Conservation (phyloP, 164 flowering plant genomes). For the Nymphaea colorata region DNA sequence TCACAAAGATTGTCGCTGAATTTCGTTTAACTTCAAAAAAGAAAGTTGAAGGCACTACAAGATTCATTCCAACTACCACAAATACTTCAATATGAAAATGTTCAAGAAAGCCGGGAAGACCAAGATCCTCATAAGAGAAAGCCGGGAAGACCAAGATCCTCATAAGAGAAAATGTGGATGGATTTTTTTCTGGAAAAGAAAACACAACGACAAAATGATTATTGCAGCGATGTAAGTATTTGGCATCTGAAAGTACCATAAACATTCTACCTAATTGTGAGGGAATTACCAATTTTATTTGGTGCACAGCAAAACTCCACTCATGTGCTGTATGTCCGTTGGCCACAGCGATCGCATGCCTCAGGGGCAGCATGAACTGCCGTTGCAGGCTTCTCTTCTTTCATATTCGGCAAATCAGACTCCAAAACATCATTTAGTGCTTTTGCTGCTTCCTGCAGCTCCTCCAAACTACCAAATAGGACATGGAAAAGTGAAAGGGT, state of each 20-base stretch:
- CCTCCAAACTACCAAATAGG: conserved; percentile 42
- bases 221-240: not conserved
- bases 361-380: conserved; percentile 14
- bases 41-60: no score
- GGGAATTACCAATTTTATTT: not conserved
- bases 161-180: no score
- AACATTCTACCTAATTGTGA: not conserved
- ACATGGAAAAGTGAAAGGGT: not conserved
- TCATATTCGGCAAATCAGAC: conserved; percentile 62
- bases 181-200: no score
- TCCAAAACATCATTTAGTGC: conserved; percentile 68
- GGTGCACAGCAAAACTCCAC: not conserved
- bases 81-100: no score
- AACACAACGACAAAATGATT: no score
- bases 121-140: no score
- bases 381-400: conserved; percentile 37
- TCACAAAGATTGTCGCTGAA: no score
- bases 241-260: not conserved
- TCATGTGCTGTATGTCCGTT: conserved; percentile 20
- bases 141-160: no score
- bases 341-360: conserved; percentile 73
- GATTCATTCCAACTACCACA: no score
- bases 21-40: no score
- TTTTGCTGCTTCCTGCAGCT: conserved; percentile 63
- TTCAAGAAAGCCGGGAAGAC: no score